Conservation (phyloP, 768 basidiomycete species). For the Xerocomus brunneocitrinus region DNA sequence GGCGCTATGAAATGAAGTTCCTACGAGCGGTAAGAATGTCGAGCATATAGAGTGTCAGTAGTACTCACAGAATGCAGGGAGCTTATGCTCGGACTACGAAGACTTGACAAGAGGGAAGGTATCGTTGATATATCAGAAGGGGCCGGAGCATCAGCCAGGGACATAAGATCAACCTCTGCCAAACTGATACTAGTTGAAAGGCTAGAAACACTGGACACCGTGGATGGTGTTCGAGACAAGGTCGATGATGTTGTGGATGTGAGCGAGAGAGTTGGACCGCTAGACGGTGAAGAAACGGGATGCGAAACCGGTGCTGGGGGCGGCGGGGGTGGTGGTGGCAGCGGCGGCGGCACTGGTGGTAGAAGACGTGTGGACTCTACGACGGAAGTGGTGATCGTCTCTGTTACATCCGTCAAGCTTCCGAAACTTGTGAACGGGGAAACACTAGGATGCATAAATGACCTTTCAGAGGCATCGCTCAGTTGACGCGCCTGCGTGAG, state of each 20-base stretch:
- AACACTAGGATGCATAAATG: constrained; percentile 61
- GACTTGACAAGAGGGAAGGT: constrained; percentile 54
- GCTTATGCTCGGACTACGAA: constrained; percentile 19
- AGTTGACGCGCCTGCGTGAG: constrained; percentile 48
- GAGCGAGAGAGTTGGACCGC: constrained; percentile 29
- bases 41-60: background rate
- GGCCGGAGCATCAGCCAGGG: constrained; percentile 15
- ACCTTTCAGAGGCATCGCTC: constrained; percentile 66
- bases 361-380: constrained; percentile 9
- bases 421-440: constrained; percentile 31
- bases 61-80: constrained; percentile 35
- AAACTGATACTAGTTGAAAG: constrained; percentile 38
- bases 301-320: constrained; percentile 19
- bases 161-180: constrained; percentile 27
- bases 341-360: background rate
- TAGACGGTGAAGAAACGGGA: constrained; percentile 31
- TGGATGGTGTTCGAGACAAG: constrained; percentile 37
- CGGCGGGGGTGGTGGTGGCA: background rate
- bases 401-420: constrained; percentile 33
- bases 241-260: constrained; percentile 30
- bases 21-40: constrained; percentile 8
- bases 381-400: constrained; percentile 27
- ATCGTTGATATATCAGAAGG: constrained; percentile 44
- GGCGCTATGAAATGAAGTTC: constrained; percentile 33
- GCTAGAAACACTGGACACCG: constrained; percentile 39